phyloP scores from a whole-genome alignment of 441 rosid species.

The Hura crepitans region DNA sequence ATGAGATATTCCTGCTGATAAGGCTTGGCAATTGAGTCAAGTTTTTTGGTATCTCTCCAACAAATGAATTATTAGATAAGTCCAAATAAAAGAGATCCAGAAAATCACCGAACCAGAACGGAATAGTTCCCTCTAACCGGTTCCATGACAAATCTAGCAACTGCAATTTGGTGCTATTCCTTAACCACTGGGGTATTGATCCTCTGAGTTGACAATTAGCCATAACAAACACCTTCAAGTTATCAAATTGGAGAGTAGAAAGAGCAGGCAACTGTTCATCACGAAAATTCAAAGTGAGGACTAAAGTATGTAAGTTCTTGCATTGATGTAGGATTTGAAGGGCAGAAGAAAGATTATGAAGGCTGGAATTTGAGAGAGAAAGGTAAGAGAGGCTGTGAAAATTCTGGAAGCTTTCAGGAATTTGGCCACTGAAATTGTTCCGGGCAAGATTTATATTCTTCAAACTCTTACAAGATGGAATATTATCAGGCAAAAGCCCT shows the following conservation, averaged over 20 bases:
- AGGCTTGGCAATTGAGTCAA: slow-evolving; percentile 10
- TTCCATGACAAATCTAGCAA: slow-evolving; percentile 15
- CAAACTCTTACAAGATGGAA: slow-evolving; percentile 7
- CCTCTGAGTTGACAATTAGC: slow-evolving; percentile 3
- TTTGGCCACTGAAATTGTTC: slow-evolving; percentile 7
- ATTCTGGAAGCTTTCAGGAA: slow-evolving; percentile 18
- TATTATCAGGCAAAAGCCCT: background rate
- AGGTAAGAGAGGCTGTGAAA: slow-evolving; percentile 10
- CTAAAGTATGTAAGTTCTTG: slow-evolving; percentile 8
- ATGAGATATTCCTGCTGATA: background rate
- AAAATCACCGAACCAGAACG: slow-evolving; percentile 9
- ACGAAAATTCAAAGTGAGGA: background rate
- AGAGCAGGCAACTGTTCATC: slow-evolving; percentile 13
- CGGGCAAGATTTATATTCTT: background rate
- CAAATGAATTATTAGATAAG: slow-evolving; percentile 15
- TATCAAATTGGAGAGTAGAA: slow-evolving; percentile 1
- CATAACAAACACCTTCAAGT: slow-evolving; percentile 3
- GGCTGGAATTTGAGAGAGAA: background rate
- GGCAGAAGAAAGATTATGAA: slow-evolving; percentile 12
- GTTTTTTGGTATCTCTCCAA: slow-evolving; percentile 6
- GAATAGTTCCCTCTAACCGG: background rate
- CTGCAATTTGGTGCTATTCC: background rate
- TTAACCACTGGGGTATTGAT: slow-evolving; percentile 18
- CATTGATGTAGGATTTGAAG: slow-evolving; percentile 15
- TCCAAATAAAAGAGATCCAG: slow-evolving; percentile 15